Base-by-base conservation (phyloP, 2,329 filamentous ascomycete genomes). In the Sporothrix phasma region DNA sequence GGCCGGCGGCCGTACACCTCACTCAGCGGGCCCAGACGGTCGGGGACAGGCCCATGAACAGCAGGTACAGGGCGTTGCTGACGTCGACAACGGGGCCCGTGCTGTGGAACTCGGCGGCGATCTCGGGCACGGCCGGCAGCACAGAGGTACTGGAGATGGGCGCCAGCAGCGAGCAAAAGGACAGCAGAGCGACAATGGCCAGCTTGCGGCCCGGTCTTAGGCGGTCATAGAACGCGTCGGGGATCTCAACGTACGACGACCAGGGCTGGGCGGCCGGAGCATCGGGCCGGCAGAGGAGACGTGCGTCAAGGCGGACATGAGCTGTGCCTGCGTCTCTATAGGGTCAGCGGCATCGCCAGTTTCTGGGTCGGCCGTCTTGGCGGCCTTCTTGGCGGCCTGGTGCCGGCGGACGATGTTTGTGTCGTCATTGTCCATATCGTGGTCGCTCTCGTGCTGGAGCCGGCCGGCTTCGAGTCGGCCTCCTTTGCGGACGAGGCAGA, bases 91-190 rank as follows among this genome's bases (percentile, higher is more conserved):
- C 79, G 4, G 80, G 80, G 4, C 83, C 85, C 6, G 80, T 84
- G 4, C 83, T 87, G 45, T 77, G 66, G 69, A 79, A 88, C 3
- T 81, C 84, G 7, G 72, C 73, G 4, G 84, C 85, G 5, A 89
- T 83, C 72, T 89, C 85, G 2, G 86, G 86, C 10, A 87, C 79
- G 13, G 85, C 87, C 1, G 86, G 78, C 37, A 89, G 73, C 45
- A 89, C 83, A 0, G 84, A 83, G 0, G 87, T 89, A 5, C 81
- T 85, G 2, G 82, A 84, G 34, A 88, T 82, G 0, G 90, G 90
- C 0, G 89, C 86, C 51, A 93, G 77, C 67, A 93, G 90, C 29
- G 87, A 85, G 74, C 88, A 91, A 71, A 87, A 89, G 0, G 88
- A 87, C 61, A 92, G 75, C 5, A 92, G 80, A 10, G 78, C 77